Base-by-base conservation (phyloP, 1,139 yeast genomes). In the Debaryomyces singareniensis region DNA sequence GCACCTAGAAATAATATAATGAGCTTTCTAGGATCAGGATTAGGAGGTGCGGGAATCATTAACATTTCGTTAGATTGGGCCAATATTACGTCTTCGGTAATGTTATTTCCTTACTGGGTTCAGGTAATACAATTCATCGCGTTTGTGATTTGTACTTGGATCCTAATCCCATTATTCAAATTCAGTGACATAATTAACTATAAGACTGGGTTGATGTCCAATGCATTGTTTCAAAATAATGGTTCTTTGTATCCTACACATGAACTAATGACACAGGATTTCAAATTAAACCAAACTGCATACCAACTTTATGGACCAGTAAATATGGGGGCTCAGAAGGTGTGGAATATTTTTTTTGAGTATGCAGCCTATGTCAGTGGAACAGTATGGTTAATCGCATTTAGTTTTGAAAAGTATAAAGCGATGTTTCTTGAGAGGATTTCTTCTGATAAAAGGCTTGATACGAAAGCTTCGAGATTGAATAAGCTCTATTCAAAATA, bases 351-450 rank as follows among this genome's bases (percentile, higher is more conserved):
- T 44, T 68, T 70, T 35, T 70, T 69, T 37, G 76, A 69, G 39
- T 70, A 66, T 37, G 75, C 74, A 2, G 71, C 75, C 0, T 70
- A 69, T 38, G 40, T 64, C 1, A 63, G 71, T 43, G 74, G 75
- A 0, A 44, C 68, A 5, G 52, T 58, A 1, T 69, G 75, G 75
- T 61, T 70, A 15, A 37, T 60, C 20, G 35, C 64, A 27, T 64
- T 56, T 49, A 62, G 71, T 7, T 55, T 49, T 45, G 45, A 43
- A 24, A 34, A 13, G 15, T 7, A 12, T 7, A 24, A 14, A 5
- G 26, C 26, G n/a, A 12, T 24, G 5, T 24, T 24, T n/a, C 14
- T 12, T 14, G 13, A 24, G 11, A 7, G 21, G 9, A 18, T 7
- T 18, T 7, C 7, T 7, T 18, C 21, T 7, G n/a, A 18, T 21